phyloP scores from a whole-genome alignment of 1,284 basidiomycete genomes.

The Boletus semigastroideus region DNA sequence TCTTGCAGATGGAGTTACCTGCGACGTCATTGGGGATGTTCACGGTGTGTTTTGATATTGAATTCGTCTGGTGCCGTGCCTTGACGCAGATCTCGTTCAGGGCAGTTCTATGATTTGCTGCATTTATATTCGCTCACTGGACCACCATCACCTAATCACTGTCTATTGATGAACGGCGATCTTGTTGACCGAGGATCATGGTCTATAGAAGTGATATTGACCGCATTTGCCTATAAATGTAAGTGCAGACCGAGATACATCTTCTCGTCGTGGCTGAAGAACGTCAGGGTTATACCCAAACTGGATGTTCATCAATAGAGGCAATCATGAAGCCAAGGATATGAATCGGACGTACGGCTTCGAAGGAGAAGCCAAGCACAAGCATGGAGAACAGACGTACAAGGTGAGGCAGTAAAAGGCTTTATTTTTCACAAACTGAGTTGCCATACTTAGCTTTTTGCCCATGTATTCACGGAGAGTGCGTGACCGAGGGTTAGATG shows the following conservation, averaged over 20 bases:
- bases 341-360: conserved; percentile 91
- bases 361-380: conserved; percentile 95
- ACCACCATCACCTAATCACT: conserved; percentile 77
- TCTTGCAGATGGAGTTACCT: conserved; percentile 77
- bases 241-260: conserved; percentile 24
- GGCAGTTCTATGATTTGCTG: conserved; percentile 93
- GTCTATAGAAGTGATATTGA: conserved; percentile 95
- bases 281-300: conserved; percentile 81
- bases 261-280: conserved; percentile 14
- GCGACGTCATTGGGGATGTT: conserved; percentile 92
- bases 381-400: conserved; percentile 90
- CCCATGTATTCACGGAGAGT: conserved; percentile 89
- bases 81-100: conserved; percentile 38
- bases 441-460: conserved; percentile 66
- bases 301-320: conserved; percentile 88
- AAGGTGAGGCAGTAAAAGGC: conserved; percentile 48
- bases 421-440: conserved; percentile 9
- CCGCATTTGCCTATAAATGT: conserved; percentile 97
- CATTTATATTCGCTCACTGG: conserved; percentile 89
- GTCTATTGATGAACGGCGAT: conserved; percentile 92
- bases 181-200: conserved; percentile 97
- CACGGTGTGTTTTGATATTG: conserved; percentile 55
- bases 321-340: conserved; percentile 97
- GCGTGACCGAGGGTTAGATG: conserved; percentile 29
- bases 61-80: background rate